phyloP scores from a whole-genome alignment of 345 rosid genomes.

The Physaria fendleri region DNA sequence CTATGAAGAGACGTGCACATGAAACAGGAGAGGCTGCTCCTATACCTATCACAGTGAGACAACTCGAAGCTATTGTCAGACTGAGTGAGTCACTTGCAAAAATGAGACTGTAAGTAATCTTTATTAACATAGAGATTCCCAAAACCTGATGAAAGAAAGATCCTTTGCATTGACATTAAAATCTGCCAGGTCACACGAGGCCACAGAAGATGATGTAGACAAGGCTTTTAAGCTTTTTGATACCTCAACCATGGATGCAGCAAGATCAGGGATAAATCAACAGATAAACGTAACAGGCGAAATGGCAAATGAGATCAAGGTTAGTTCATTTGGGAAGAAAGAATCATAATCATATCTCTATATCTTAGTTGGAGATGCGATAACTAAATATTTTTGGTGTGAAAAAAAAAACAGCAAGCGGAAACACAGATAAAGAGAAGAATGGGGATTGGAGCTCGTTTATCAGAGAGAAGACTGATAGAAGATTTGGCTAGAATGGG shows the following conservation, averaged over 20 bases:
- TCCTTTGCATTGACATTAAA: background rate
- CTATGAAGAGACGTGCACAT: constrained; percentile 91
- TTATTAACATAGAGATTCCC: background rate
- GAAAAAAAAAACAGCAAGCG: constrained; percentile 59
- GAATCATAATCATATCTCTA: no score
- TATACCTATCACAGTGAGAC: constrained; percentile 89
- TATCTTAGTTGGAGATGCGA: background rate
- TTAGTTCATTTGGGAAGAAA: background rate
- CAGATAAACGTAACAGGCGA: constrained; percentile 74
- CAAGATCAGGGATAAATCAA: constrained; percentile 89
- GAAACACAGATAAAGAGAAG: constrained; percentile 91
- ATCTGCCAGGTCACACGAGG: constrained; percentile 60
- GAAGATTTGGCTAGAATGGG: constrained; percentile 89
- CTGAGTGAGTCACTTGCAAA: constrained; percentile 90
- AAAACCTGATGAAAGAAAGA: background rate
- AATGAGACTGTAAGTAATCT: constrained; percentile 77
- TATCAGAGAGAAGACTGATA: constrained; percentile 79
- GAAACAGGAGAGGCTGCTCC: constrained; percentile 89
- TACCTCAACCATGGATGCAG: constrained; percentile 96
- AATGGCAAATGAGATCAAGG: constrained; percentile 85
- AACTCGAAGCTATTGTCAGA: constrained; percentile 88
- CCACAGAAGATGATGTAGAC: constrained; percentile 74
- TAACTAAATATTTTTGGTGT: background rate
- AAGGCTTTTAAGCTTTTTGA: constrained; percentile 87
- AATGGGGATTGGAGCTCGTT: constrained; percentile 76